These are phyloP conservation scores for Vanderwaltozyma verrucispora DNA, from an alignment of 805 yeast species.

Conservation along the genomic window DNA sequence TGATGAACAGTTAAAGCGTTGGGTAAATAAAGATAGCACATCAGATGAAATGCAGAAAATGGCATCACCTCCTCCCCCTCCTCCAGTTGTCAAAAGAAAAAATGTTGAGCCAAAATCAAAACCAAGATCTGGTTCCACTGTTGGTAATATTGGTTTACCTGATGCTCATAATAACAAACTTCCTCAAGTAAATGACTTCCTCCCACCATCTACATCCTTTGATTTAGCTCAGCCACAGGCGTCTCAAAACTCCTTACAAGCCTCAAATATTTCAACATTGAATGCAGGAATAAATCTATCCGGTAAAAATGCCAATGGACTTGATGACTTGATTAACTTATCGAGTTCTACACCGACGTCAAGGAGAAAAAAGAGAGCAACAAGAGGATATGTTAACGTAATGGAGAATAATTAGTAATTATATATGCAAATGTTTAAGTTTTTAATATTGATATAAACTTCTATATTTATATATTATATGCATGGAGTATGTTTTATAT, in stretches of 20 bases:
- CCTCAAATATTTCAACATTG: neutral
- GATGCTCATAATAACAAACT: no score
- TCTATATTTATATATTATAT: no score
- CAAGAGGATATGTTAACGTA: slow-evolving; percentile 60
- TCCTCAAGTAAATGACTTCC: no score
- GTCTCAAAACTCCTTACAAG: no score
- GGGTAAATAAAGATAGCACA: slow-evolving; percentile 67
- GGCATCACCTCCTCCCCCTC: slow-evolving; percentile 69
- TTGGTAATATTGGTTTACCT: neutral
- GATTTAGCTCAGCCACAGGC: no score
- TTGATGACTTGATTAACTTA: slow-evolving; percentile 38
- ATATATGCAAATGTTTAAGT: neutral
- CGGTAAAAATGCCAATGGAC: slow-evolving; percentile 29
- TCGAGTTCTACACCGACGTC: slow-evolving; percentile 18
- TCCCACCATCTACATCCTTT: no score
- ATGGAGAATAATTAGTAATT: slow-evolving; percentile 31
- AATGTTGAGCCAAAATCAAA: slow-evolving; percentile 5
- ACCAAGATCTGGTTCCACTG: neutral
- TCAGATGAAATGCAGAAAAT: slow-evolving; percentile 53
- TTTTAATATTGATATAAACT: neutral
- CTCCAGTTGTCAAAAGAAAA: slow-evolving; percentile 32
- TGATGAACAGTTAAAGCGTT: slow-evolving; percentile 75
- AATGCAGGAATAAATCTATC: slow-evolving; percentile 1
- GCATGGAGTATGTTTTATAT: no score
- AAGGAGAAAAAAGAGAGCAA: slow-evolving; percentile 35